A percentile compares a stretch with the other conserved stretches of the same genome.
These are phyloP conservation scores for Boechera stricta DNA, from an alignment of 345 rosid genomes.

Conservation along the genomic window DNA sequence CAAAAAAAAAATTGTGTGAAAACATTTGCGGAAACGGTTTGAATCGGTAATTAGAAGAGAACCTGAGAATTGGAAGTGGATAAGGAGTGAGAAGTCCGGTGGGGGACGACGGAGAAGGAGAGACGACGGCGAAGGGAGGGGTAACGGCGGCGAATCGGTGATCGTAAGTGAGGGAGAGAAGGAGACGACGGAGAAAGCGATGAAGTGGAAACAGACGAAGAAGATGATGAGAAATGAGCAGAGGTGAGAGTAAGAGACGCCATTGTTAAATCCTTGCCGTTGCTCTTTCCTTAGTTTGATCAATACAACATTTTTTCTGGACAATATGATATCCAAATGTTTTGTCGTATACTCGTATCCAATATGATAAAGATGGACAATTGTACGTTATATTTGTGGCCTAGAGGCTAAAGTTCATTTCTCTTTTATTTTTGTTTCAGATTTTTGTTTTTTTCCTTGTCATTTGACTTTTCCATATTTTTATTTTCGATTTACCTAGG, in stretches of 20 bases:
- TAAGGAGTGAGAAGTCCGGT: conserved; percentile 15
- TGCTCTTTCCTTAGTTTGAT: neutral
- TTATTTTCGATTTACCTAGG: too few relatives aligned
- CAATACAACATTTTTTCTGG: conserved; percentile 5
- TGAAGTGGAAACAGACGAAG: conserved; percentile 35
- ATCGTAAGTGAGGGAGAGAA: conserved; percentile 39
- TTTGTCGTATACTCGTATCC: neutral
- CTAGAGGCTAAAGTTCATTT: too few relatives aligned
- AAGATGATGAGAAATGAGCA: conserved; percentile 41
- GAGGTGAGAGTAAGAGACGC: conserved; percentile 44
- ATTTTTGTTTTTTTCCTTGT: too few relatives aligned
- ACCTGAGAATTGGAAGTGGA: conserved; percentile 17
- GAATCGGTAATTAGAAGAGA: neutral
- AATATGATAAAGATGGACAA: neutral
- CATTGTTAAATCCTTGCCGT: conserved; percentile 14
- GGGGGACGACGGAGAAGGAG: conserved; percentile 41
- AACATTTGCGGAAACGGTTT: conserved; percentile 2
- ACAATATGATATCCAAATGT: neutral
- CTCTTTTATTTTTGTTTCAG: too few relatives aligned
- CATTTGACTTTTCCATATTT: too few relatives aligned
- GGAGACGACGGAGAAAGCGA: conserved; percentile 48
- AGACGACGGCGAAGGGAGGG: conserved; percentile 35
- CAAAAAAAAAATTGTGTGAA: too few relatives aligned
- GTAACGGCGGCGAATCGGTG: conserved; percentile 34
- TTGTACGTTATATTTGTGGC: neutral